Evolutionary conservation across 1,284 basidiomycete genomes (phyloP).

Genomic region (Cryptococcus sp.): DNA sequence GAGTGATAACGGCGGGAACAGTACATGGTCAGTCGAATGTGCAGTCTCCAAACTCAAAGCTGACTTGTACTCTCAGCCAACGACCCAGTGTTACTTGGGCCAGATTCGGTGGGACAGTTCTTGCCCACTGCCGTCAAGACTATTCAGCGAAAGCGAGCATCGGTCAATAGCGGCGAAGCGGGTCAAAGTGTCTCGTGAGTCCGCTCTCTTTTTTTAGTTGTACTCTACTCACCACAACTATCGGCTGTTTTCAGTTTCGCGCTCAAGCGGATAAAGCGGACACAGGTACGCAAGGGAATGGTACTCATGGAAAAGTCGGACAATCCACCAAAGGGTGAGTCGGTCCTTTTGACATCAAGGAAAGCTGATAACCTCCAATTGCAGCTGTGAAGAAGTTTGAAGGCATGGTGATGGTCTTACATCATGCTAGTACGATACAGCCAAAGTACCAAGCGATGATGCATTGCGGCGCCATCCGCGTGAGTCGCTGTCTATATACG

Average conservation of each 20-base stretch:
- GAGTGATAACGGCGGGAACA: conserved; percentile 76
- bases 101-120: conserved; percentile 90
- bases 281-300: conserved; percentile 91
- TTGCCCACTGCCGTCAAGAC: conserved; percentile 78
- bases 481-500: conserved; percentile 13
- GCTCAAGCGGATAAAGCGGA: conserved; percentile 81
- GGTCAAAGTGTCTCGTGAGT: conserved; percentile 83
- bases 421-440: conserved; percentile 89
- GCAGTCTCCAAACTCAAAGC: background rate
- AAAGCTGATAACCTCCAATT: conserved; percentile 1
- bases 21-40: conserved; percentile 57
- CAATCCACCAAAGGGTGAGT: conserved; percentile 72
- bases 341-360: conserved; percentile 53
- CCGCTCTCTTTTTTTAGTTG: background rate
- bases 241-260: conserved; percentile 60
- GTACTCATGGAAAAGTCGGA: conserved; percentile 82
- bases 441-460: conserved; percentile 74
- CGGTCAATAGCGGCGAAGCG: conserved; percentile 81
- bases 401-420: conserved; percentile 53
- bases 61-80: conserved; percentile 56
- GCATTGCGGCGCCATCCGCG: conserved; percentile 45
- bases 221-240: background rate
- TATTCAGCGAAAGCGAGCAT: conserved; percentile 90
- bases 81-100: conserved; percentile 82
- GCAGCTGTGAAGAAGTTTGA: conserved; percentile 42